Evolutionary conservation across 2,329 filamentous ascomycete genomes (phyloP), one percentile per base, ranked within the genome.

Genomic region (Fusarium continuum): DNA sequence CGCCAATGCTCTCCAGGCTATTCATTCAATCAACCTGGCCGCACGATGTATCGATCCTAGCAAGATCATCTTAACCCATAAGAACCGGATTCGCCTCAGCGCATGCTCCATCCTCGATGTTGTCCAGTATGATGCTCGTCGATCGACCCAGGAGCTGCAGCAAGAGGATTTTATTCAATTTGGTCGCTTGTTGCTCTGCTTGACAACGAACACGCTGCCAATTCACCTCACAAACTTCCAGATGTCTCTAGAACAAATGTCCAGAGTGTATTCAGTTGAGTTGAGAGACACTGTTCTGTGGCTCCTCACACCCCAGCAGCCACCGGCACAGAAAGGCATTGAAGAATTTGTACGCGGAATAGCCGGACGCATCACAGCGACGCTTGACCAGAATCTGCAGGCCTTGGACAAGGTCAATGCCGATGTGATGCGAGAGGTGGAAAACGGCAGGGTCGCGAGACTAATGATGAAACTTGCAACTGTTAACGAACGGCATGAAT

Each of bases 21-120:
- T 99, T 32, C 95, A 99, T 73, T 83, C 84, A 11, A 86, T 85
- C 51, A 91, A 91, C 17, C 82, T 98, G 34, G 94, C 95, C 19
- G 94, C 93, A 31, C 86, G 93, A 43, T 90, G 94, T 47, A 87
- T 99, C 39, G 92, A 95, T 56, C 84, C 91, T 11, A 94, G 87
- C 77, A 98, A 98, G 75, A 89, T 99, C 54, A 84, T 99, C 14
- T 74, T 98, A 19, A 97, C 94, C 0, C 91, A 92, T 38, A 97
- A 94, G 77, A 95, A 94, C 72, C 90, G 93, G 26, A 87, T 99
- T 62, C 89, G 94, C 26, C 82, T 99, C 35, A 94, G 91, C 71
- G 93, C 91, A 14, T 98, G 94, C 75, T 91, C 89, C 3, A 89
- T 99, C 26, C 82, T 97, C 57, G 95, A 99, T 72, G 92, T 99